Conservation (phyloP, 2,329 filamentous ascomycete species). For the Emericellopsis atlantica region DNA sequence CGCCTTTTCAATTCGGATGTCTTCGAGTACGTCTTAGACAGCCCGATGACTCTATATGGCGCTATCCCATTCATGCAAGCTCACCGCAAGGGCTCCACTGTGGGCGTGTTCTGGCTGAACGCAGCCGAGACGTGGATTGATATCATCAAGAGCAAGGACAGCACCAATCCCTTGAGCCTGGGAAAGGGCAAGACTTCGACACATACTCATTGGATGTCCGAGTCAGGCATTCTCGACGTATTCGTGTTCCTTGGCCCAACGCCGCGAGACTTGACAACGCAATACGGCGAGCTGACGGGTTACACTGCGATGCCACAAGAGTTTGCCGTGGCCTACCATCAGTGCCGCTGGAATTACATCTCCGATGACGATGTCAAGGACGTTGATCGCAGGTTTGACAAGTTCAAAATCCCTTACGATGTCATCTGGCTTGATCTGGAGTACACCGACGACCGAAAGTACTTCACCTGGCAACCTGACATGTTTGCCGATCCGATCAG, state of each 20-base stretch:
- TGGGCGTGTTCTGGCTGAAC: constrained; percentile 96
- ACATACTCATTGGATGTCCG: constrained; percentile 93
- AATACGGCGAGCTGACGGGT: constrained; percentile 82
- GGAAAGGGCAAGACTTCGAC: constrained; percentile 63
- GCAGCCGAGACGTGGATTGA: constrained; percentile 96
- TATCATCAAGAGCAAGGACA: constrained; percentile 66
- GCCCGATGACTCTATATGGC: constrained; percentile 97
- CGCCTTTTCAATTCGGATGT: constrained; percentile 93
- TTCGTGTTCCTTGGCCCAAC: constrained; percentile 91
- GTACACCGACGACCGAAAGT: constrained; percentile 93
- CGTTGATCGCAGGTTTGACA: constrained; percentile 93
- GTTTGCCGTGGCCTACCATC: constrained; percentile 87
- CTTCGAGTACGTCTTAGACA: constrained; percentile 94
- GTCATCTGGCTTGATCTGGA: constrained; percentile 99
- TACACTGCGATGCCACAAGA: constrained; percentile 85
- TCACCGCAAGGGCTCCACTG: constrained; percentile 83
- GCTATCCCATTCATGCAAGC: constrained; percentile 97
- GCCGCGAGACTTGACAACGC: constrained; percentile 67
- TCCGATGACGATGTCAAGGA: constrained; percentile 95
- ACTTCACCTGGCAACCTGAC: constrained; percentile 92
- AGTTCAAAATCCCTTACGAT: constrained; percentile 90
- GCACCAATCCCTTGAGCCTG: constrained; percentile 65
- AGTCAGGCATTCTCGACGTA: constrained; percentile 77
- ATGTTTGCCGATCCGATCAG: constrained; percentile 75
- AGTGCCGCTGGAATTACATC: constrained; percentile 98